These are phyloP conservation scores for Ceratocystis lukuohia DNA, from an alignment of 2,329 filamentous ascomycete genomes.

Conservation along the genomic window DNA sequence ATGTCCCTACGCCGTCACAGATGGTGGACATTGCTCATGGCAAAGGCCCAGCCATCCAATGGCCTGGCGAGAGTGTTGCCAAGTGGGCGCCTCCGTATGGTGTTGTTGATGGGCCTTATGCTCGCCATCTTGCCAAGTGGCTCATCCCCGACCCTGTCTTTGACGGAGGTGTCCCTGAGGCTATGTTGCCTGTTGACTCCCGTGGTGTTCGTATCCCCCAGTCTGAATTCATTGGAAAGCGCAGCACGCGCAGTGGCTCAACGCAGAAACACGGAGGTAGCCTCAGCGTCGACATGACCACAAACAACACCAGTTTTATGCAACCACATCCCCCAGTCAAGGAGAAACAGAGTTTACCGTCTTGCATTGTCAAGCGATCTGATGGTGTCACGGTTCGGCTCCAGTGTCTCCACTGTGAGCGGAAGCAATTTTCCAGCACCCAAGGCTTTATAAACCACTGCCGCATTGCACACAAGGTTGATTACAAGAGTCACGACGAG, in stretches of 20 bases:
- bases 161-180: slow-evolving; percentile 49
- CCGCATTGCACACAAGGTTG: slow-evolving; percentile 82
- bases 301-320: neutral
- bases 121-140: slow-evolving; percentile 91
- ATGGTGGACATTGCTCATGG: slow-evolving; percentile 61
- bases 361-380: slow-evolving; percentile 71
- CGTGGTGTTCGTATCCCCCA: slow-evolving; percentile 68
- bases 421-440: slow-evolving; percentile 87
- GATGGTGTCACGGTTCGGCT: slow-evolving; percentile 82
- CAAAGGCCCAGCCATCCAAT: slow-evolving; percentile 55
- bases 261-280: slow-evolving; percentile 40
- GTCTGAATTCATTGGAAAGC: slow-evolving; percentile 35
- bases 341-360: slow-evolving; percentile 54
- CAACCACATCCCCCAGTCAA: slow-evolving; percentile 51
- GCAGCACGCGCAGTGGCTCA: slow-evolving; percentile 33
- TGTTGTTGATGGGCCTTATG: slow-evolving; percentile 82
- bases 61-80: slow-evolving; percentile 51
- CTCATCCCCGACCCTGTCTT: slow-evolving; percentile 79
- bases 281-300: slow-evolving; percentile 20
- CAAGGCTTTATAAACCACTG: slow-evolving; percentile 99
- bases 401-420: slow-evolving; percentile 74
- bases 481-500: slow-evolving; percentile 92
- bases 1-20: slow-evolving; percentile 50
- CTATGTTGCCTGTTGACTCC: slow-evolving; percentile 31
- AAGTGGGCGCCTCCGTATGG: slow-evolving; percentile 78